Base-by-base conservation (phyloP, 768 basidiomycete genomes). In the Mycena belliarum region DNA sequence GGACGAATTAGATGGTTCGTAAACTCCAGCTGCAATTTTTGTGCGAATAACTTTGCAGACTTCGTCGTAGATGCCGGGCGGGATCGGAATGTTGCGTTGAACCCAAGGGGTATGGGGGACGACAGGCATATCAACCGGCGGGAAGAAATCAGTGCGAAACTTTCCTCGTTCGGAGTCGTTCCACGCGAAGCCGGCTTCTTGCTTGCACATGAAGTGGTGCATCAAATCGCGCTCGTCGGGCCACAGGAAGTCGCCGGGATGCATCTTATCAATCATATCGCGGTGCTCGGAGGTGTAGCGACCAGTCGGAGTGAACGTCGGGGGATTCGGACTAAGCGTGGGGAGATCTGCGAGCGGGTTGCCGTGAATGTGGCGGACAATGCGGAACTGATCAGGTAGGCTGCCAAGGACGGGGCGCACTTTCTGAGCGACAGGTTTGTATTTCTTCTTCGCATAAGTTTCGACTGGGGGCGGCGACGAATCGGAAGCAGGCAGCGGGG, bases 11-110 rank as follows among this genome's bases (percentile, higher is more conserved):
- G 44, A 46, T 7, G 47, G 47, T 24, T 49, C 47, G 10, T 49
- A 49, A 0, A 78, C 70, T 0, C 79, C 75, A 0, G 75, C 64
- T 0, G 57, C 66, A 11, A 79, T 69, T 55, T 80, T 80, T 1
- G 61, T 53, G 18, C 69, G 65, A 10, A 79, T 66, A 0, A 77
- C 49, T 5, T 64, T 33, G n/a, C 61, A 61, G 16, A 79, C 69
- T 49, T 75, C 55, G 11, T 74, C 52, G 58, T 55, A 70, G 24
- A 71, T 73, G 38, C 62, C 64, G 28, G 65, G 72, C 0, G 72
- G 70, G 6, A 72, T 72, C 0, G 74, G 75, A 8, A 76, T 73
- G 35, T 69, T 69, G 24, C 24, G 23, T 14, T 47, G 28, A 2
- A 47, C 45, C 45, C 45, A 47, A 20, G 45, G 45, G 0, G 45